These are phyloP conservation scores for Prunus padus DNA, from an alignment of 306 rosid genomes.

Conservation along the genomic window DNA sequence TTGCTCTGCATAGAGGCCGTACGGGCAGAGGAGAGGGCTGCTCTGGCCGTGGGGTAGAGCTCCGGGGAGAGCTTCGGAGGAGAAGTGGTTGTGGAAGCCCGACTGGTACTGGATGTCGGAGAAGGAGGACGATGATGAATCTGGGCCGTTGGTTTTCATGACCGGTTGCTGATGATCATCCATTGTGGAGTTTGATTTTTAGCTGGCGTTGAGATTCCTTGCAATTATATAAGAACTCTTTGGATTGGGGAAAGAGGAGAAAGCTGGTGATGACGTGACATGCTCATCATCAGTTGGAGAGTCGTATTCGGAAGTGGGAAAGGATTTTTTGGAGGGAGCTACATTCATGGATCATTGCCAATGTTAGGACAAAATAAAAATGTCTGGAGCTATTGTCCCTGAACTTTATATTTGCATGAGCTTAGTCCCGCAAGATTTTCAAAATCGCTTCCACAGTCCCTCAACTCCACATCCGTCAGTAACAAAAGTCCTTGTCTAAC, in stretches of 20 bases:
- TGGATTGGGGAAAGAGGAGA: not conserved
- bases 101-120: conserved; percentile 45
- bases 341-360: too few species aligned
- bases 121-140: conserved; percentile 13
- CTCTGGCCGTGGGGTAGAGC: conserved; percentile 78
- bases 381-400: too few species aligned
- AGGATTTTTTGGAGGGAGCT: not conserved
- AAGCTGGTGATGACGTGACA: not conserved
- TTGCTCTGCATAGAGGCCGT: conserved; percentile 89
- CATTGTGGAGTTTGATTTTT: not conserved
- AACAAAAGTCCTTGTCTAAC: too few species aligned
- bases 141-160: conserved; percentile 17
- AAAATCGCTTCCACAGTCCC: too few species aligned
- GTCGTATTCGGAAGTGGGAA: not conserved
- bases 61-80: conserved; percentile 79
- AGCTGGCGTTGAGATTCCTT: too few species aligned
- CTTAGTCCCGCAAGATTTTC: too few species aligned
- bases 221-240: too few species aligned
- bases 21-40: conserved; percentile 85
- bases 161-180: conserved; percentile 13
- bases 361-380: too few species aligned
- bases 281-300: not conserved
- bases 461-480: too few species aligned
- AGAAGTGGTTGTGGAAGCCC: conserved; percentile 76
- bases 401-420: too few species aligned